These are phyloP conservation scores for Angomonas ambiguus DNA, from an alignment of 208 protist genomes.

Conservation along the genomic window DNA sequence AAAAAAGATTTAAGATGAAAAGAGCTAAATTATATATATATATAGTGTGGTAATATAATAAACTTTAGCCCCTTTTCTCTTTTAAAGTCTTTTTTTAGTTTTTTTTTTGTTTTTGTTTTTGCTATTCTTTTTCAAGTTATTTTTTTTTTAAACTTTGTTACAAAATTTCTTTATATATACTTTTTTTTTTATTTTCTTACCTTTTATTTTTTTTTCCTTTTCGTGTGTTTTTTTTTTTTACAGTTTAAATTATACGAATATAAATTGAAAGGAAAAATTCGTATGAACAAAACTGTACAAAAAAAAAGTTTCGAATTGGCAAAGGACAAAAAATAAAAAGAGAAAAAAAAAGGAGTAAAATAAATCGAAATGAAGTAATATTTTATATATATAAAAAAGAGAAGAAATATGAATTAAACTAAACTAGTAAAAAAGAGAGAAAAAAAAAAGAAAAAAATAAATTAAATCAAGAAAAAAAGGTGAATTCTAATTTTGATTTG, in stretches of 20 bases:
- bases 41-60: slow-evolving; percentile 3
- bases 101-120: slow-evolving; percentile 9
- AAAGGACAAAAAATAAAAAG: no score
- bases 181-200: not conserved
- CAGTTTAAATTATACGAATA: no score
- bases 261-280: no score
- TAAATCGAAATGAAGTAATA: no score
- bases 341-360: no score
- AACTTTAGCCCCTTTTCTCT: not conserved
- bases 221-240: slow-evolving; percentile 5
- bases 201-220: not conserved
- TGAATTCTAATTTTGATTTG: slow-evolving; percentile 3
- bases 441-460: slow-evolving; percentile 6
- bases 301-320: no score
- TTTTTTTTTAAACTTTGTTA: no score
- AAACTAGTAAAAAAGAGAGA: not conserved
- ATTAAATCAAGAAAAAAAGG: no score
- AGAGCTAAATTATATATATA: slow-evolving; percentile 10
- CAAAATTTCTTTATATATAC: not conserved
- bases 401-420: not conserved
- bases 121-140: not conserved
- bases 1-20: slow-evolving; percentile 9
- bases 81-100: not conserved
- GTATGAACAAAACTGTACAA: no score
- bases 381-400: slow-evolving; percentile 3